phyloP scores from a whole-genome alignment of 148 eudicot species.

The Vaccinium corymbosum region DNA sequence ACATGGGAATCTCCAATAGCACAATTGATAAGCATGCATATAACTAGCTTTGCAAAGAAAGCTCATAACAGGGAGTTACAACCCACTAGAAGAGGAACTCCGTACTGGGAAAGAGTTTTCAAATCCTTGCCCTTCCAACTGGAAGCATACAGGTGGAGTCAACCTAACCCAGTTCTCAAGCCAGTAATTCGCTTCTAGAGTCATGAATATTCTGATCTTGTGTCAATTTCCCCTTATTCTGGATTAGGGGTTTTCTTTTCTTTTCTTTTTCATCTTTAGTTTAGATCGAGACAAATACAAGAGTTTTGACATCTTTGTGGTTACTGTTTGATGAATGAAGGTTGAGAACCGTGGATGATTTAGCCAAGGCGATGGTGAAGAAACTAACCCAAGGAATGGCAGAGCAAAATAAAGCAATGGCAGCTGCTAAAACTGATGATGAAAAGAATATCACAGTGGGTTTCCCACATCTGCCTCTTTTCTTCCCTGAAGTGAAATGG shows the following conservation, averaged over 20 bases:
- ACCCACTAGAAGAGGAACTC: background rate
- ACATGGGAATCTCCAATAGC: background rate
- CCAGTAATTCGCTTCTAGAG: background rate
- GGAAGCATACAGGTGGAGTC: background rate
- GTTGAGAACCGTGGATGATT: constrained; percentile 75
- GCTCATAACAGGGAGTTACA: background rate
- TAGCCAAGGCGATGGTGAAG: constrained; percentile 69
- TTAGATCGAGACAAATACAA: background rate
- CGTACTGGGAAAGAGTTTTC: background rate
- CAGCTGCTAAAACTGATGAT: constrained; percentile 74
- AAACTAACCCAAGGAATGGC: constrained; percentile 91
- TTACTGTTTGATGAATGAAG: constrained; percentile 38
- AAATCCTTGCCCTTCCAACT: background rate
- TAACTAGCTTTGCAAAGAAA: background rate
- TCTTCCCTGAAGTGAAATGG: background rate
- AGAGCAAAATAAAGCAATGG: constrained; percentile 79
- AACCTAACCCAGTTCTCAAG: background rate
- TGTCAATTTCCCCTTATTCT: background rate
- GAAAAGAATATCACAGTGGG: constrained; percentile 67
- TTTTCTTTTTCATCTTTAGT: background rate
- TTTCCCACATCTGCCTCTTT: constrained; percentile 11
- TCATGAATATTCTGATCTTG: background rate
- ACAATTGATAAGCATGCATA: background rate
- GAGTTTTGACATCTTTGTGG: constrained; percentile 6
- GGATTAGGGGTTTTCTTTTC: background rate